Base-by-base conservation (phyloP, 305 asterid species). In the Rubia balearica region DNA sequence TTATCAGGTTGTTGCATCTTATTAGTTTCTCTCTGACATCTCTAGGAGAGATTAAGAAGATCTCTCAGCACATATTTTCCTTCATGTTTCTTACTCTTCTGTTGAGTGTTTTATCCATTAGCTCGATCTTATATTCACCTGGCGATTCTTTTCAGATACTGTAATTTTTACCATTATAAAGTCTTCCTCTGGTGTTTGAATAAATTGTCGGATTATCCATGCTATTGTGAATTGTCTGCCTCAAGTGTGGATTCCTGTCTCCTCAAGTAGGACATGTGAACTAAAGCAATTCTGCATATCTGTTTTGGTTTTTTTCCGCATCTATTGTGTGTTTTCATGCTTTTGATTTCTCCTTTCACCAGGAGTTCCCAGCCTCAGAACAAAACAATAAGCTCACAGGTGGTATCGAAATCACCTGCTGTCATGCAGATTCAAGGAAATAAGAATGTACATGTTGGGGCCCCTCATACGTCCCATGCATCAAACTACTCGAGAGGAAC, bases 361-460 rank as follows among this genome's bases (percentile, higher is more conserved):
- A 85, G 87, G 75, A 70, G 71, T 59, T 78, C 76, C 72, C 88
- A 73, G 43, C 75, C 81, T 66, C 85, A 76, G 61, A 79, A 65
- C 78, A 76, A 75, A 53, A 64, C 63, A 62, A 68, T 75, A 48
- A 68, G 75, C 78, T 57, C 41, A 43, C 81, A 74, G 40, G 84
- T 70, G 71, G 48, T 56, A 70, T 73, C 76, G 48, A 60, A 75
- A 71, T 63, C 82, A 60, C 75, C 74, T 72, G 62, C 65, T 42
- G 66, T 74, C 62, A 48, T 77, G 71, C 89, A 77, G 73, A 85
- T 71, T 63, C 89, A 85, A 76, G 77, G 77, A 75, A 73, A 42
- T 78, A 84, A 73, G 79, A 80, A 41, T 70, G 40, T 65, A 71
- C 90, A 74, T 57, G 61, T 70, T 19, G 74, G 62, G 61, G 73